A percentile compares a stretch with the other conserved stretches of the same genome.
Conservation (phyloP, 2,329 filamentous ascomycete species). For the Penicillium sclerotigenum region DNA sequence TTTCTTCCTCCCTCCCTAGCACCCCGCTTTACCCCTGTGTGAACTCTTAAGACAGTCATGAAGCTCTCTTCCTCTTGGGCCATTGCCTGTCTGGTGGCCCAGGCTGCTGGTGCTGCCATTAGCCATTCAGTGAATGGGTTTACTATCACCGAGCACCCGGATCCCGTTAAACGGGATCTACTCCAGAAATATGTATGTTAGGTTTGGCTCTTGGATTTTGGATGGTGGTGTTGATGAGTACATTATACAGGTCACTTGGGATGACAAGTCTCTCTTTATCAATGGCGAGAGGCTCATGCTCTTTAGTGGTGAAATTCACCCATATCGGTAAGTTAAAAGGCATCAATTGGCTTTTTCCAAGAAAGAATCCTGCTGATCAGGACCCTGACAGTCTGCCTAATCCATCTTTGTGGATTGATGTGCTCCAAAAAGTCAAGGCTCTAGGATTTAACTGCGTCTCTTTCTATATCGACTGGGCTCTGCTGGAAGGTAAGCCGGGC, state of each 20-base stretch:
- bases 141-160: slow-evolving; percentile 42
- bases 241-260: slow-evolving; percentile 60
- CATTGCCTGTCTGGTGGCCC: slow-evolving; percentile 42
- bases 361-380: not conserved
- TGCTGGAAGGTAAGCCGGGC: slow-evolving; percentile 70
- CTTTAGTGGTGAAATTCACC: slow-evolving; percentile 72
- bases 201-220: not conserved
- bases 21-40: not conserved
- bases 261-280: slow-evolving; percentile 68
- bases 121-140: slow-evolving; percentile 50
- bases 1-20: not conserved
- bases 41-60: slow-evolving; percentile 32
- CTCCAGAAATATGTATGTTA: slow-evolving; percentile 56
- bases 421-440: slow-evolving; percentile 80
- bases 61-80: slow-evolving; percentile 37
- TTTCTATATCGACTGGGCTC: slow-evolving; percentile 76
- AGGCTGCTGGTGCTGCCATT: slow-evolving; percentile 48
- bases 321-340: slow-evolving; percentile 50
- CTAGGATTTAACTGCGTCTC: slow-evolving; percentile 76
- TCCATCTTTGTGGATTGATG: slow-evolving; percentile 62
- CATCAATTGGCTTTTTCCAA: not conserved
- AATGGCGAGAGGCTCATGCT: slow-evolving; percentile 67
- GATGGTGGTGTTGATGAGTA: not conserved
- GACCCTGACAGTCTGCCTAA: slow-evolving; percentile 52
- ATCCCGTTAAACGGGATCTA: slow-evolving; percentile 45